Conservation (phyloP, 1,284 basidiomycete genomes). For the Ganoderma lucidum region DNA sequence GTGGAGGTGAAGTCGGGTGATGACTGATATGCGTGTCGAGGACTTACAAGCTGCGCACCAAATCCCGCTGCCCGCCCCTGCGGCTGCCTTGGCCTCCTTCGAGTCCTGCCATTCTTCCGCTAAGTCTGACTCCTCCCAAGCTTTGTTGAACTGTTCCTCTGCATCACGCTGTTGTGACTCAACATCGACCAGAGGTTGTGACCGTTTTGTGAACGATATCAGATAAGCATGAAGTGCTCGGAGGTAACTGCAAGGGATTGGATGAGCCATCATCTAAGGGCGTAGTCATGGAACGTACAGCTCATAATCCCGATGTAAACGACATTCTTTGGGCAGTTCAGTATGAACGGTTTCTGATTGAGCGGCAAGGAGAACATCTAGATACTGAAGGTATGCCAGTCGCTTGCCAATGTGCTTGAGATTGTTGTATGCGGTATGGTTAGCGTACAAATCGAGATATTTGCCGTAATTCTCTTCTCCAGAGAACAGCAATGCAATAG, state of each 20-base stretch:
- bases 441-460: constrained; percentile 92
- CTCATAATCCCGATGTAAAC: constrained; percentile 81
- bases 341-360: constrained; percentile 67
- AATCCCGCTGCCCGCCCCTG: constrained; percentile 66
- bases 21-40: neutral
- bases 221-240: constrained; percentile 86
- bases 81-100: constrained; percentile 45
- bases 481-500: constrained; percentile 89
- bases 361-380: constrained; percentile 79
- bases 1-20: neutral
- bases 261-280: neutral
- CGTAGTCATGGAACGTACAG: constrained; percentile 55
- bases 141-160: constrained; percentile 74
- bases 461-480: constrained; percentile 97
- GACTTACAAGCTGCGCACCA: constrained; percentile 96
- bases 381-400: constrained; percentile 90
- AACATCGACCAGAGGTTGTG: constrained; percentile 88
- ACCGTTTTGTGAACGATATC: constrained; percentile 86
- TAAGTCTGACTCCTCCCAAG: constrained; percentile 84
- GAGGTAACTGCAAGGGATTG: constrained; percentile 69
- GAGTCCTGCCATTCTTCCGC: constrained; percentile 81
- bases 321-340: constrained; percentile 79
- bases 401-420: constrained; percentile 83
- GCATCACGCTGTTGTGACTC: constrained; percentile 73
- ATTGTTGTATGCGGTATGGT: constrained; percentile 92